Conservation (phyloP, 1,139 yeast species). For the Hyphopichia wangnamkhiaoensis region DNA sequence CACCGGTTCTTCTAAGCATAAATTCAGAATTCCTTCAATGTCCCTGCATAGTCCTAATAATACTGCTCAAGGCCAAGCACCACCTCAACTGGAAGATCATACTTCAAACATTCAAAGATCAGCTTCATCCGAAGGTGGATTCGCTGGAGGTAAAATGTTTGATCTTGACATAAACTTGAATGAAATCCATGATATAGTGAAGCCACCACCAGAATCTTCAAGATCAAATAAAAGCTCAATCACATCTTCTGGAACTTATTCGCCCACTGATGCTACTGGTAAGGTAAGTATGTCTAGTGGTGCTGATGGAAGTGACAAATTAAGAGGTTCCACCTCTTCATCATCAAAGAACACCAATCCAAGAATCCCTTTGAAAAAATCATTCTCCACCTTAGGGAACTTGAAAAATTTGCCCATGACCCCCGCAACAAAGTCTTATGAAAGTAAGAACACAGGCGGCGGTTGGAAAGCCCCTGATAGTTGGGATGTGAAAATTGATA, state of each 20-base stretch:
- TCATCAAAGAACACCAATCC: not conserved
- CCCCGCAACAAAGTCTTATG: slow-evolving; percentile 5
- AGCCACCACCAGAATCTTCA: slow-evolving; percentile 18
- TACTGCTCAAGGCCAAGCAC: not conserved
- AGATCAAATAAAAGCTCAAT: slow-evolving; percentile 10
- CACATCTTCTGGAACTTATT: slow-evolving; percentile 5
- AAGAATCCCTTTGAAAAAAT: slow-evolving; percentile 1
- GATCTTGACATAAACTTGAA: slow-evolving; percentile 50
- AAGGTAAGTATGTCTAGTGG: not conserved
- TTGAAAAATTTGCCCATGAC: slow-evolving; percentile 9
- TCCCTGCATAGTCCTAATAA: slow-evolving; percentile 20
- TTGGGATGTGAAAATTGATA: slow-evolving; percentile 66
- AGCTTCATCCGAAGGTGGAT: slow-evolving; percentile 2
- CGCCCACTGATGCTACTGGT: slow-evolving; percentile 7
- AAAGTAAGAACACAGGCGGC: slow-evolving; percentile 6
- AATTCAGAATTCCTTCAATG: slow-evolving; percentile 40
- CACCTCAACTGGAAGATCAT: slow-evolving; percentile 3
- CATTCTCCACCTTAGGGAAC: slow-evolving; percentile 3
- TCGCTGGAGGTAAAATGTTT: slow-evolving; percentile 14
- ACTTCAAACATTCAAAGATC: not conserved
- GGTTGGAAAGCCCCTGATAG: slow-evolving; percentile 76
- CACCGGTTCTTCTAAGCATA: slow-evolving; percentile 27
- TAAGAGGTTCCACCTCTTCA: not conserved
- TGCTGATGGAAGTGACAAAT: not conserved
- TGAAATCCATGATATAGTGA: slow-evolving; percentile 57